Conservation (phyloP, 169 alveolate species). For the Miamiensis avidus region DNA sequence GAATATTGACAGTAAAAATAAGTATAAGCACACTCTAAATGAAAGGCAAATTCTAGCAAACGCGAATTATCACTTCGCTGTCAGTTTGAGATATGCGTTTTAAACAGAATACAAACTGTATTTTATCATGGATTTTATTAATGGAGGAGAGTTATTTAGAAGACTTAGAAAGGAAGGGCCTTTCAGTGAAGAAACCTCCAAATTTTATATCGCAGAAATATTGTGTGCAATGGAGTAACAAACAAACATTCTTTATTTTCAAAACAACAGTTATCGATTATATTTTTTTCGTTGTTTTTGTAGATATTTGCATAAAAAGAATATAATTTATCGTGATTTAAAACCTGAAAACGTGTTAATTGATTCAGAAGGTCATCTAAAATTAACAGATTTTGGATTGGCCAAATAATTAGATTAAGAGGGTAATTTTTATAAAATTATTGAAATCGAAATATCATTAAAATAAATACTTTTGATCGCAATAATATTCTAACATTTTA, state of each 20-base stretch:
- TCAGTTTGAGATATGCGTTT: conserved; percentile 47
- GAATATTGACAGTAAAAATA: conserved; percentile 37
- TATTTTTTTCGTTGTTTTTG: no score
- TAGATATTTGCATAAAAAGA: conserved; percentile 62
- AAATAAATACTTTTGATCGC: no score
- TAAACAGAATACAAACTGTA: conserved; percentile 40
- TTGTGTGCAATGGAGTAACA: conserved; percentile 47
- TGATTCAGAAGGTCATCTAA: conserved; percentile 77
- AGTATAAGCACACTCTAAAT: conserved; percentile 35
- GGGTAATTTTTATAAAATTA: neutral
- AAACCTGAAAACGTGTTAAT: conserved; percentile 82
- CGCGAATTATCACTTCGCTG: conserved; percentile 41
- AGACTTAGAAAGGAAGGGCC: conserved; percentile 32
- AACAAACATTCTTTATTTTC: no score
- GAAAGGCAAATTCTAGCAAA: conserved; percentile 48
- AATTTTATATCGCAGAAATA: conserved; percentile 53
- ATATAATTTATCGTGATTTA: conserved; percentile 78
- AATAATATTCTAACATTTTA: no score
- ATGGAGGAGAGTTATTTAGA: conserved; percentile 48
- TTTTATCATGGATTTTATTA: conserved; percentile 48
- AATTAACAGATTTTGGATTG: conserved; percentile 83
- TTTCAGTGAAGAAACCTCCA: conserved; percentile 39
- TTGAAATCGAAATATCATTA: no score
- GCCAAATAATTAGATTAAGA: conserved; percentile 40
- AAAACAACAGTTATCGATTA: no score